phyloP scores from a whole-genome alignment of 2,329 filamentous ascomycete genomes.

The Paraphaeosphaeria minitans region DNA sequence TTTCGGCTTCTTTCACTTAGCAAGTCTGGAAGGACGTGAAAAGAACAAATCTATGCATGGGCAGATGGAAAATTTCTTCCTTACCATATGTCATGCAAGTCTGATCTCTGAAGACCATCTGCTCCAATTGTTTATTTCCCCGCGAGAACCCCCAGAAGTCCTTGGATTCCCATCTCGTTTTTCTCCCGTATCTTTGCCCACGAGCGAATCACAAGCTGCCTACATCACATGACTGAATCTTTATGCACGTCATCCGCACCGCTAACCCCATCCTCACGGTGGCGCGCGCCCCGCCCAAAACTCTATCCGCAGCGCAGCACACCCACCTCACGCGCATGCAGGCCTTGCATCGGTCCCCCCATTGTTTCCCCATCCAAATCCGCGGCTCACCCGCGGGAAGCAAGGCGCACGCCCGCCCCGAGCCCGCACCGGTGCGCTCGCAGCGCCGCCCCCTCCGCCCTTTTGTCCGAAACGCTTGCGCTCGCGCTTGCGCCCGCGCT shows the following conservation, averaged over 20 bases:
- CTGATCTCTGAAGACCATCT: too few relatives aligned
- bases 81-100: too few relatives aligned
- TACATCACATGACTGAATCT: constrained; percentile 22
- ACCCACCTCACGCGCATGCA: not conserved
- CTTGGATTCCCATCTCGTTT: too few relatives aligned
- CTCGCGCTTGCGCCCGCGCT: too few relatives aligned
- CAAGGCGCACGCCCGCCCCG: not conserved
- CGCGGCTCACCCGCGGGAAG: not conserved
- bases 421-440: not conserved
- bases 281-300: constrained; percentile 8
- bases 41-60: too few relatives aligned
- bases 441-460: too few relatives aligned
- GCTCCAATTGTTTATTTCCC: too few relatives aligned
- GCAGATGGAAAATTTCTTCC: too few relatives aligned
- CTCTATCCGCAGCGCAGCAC: constrained; percentile 6
- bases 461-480: not conserved
- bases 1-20: too few relatives aligned
- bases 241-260: constrained; percentile 23
- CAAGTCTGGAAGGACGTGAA: too few relatives aligned
- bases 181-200: not conserved
- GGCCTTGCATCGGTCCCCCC: not conserved
- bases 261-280: constrained; percentile 5
- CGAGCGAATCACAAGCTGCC: constrained; percentile 4
- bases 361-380: not conserved
- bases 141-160: too few relatives aligned